Conservation (phyloP, 2,329 filamentous ascomycete genomes). For the Stachybotrys elegans region DNA sequence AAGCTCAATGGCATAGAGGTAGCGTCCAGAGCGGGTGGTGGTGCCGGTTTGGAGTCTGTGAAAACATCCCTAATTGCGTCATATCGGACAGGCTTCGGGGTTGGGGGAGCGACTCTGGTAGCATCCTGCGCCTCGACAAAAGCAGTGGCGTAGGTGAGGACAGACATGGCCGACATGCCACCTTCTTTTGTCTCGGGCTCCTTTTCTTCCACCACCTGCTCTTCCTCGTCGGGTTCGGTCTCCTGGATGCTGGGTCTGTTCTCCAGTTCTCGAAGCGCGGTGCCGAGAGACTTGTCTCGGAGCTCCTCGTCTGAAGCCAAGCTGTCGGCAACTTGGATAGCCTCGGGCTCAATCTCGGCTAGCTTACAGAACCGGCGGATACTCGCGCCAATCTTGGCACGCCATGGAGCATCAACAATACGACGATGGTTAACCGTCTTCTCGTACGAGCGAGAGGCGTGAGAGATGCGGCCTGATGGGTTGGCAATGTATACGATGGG, state of each 20-base stretch:
- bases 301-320: slow-evolving; percentile 26
- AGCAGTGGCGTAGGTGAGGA: slow-evolving; percentile 25
- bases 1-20: slow-evolving; percentile 23
- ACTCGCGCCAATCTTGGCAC: slow-evolving; percentile 26
- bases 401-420: slow-evolving; percentile 26
- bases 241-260: slow-evolving; percentile 21
- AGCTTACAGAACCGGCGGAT: slow-evolving; percentile 33
- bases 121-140: slow-evolving; percentile 23
- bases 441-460: slow-evolving; percentile 41
- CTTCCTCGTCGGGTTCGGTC: slow-evolving; percentile 20
- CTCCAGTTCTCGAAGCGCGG: slow-evolving; percentile 26
- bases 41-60: slow-evolving; percentile 27
- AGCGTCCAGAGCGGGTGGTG: slow-evolving; percentile 17
- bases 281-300: slow-evolving; percentile 28
- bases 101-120: slow-evolving; percentile 17
- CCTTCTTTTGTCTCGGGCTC: slow-evolving; percentile 15
- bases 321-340: slow-evolving; percentile 27
- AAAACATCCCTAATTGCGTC: slow-evolving; percentile 38
- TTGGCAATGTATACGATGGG: slow-evolving; percentile 45
- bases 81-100: slow-evolving; percentile 26
- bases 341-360: slow-evolving; percentile 24
- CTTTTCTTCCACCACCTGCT: slow-evolving; percentile 17
- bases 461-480: slow-evolving; percentile 40
- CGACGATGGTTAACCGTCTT: slow-evolving; percentile 28
- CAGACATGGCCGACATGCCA: slow-evolving; percentile 22